Conservation (phyloP, 192 early-diverging fungal species). For the Coemansia sp. region DNA sequence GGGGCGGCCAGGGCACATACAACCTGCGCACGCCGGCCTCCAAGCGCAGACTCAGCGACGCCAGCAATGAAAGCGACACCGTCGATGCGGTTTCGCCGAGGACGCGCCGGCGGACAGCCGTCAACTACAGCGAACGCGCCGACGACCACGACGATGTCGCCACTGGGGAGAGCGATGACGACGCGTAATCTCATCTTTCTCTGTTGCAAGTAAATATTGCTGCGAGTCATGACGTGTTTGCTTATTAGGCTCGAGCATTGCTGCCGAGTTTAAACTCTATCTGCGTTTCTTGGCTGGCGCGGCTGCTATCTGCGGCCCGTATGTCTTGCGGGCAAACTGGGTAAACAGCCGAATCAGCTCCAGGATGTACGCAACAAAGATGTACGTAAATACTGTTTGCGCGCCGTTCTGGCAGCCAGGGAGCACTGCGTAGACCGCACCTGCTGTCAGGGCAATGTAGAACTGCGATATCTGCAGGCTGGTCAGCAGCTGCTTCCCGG, state of each 20-base stretch:
- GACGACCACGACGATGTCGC: conserved; percentile 3
- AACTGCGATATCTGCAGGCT: conserved; percentile 84
- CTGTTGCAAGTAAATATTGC: background rate
- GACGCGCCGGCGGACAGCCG: conserved; percentile 28
- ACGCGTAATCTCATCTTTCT: background rate
- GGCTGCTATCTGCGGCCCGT: conserved; percentile 22
- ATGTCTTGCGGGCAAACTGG: conserved; percentile 75
- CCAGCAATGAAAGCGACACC: conserved; percentile 13
- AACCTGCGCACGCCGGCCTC: conserved; percentile 32
- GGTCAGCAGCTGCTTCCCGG: conserved; percentile 80
- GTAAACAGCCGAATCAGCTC: conserved; percentile 80
- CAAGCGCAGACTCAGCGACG: conserved; percentile 29
- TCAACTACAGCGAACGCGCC: conserved; percentile 14
- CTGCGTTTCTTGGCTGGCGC: conserved; percentile 14
- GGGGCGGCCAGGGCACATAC: conserved; percentile 41
- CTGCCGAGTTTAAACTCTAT: conserved; percentile 4
- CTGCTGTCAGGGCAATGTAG: conserved; percentile 66
- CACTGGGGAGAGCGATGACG: conserved; percentile 10
- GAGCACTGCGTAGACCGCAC: conserved; percentile 62
- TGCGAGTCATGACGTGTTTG: no score
- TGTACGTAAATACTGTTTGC: conserved; percentile 61
- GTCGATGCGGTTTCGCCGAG: conserved; percentile 26
- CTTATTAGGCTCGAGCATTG: no score
- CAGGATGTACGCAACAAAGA: conserved; percentile 71
- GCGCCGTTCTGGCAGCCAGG: conserved; percentile 57